These are phyloP conservation scores for Sporothrix luriei DNA, from an alignment of 2,329 filamentous ascomycete species.

Conservation along the genomic window DNA sequence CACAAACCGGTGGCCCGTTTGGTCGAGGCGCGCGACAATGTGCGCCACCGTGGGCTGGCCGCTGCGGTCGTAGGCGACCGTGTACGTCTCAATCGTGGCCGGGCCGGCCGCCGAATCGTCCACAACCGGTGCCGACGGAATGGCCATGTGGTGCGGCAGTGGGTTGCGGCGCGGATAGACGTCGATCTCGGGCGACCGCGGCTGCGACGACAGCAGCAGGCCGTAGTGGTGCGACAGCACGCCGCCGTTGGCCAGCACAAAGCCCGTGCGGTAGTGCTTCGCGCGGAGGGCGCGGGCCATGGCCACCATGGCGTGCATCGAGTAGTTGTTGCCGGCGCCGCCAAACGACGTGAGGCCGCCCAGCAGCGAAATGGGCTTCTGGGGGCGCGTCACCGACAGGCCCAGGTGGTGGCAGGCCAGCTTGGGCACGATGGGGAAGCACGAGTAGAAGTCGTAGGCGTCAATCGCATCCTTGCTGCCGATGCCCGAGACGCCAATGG, in stretches of 20 bases:
- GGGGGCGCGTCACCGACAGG: conserved; percentile 9
- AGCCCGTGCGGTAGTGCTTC: conserved; percentile 16
- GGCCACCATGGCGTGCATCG: conserved; percentile 32
- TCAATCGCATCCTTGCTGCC: conserved; percentile 20
- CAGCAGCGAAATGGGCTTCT: conserved; percentile 30
- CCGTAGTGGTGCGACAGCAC: conserved; percentile 31
- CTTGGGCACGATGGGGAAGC: conserved; percentile 33
- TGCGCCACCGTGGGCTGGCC: conserved; percentile 5
- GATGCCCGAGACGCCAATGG: conserved; percentile 27
- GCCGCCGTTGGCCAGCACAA: conserved; percentile 32
- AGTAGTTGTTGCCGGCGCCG: conserved; percentile 35
- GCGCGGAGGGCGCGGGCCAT: conserved; percentile 28
- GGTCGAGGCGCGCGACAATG: conserved; percentile 20
- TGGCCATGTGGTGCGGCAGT: conserved; percentile 17
- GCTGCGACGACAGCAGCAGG: conserved; percentile 12
- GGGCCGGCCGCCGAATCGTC: conserved; percentile 19
- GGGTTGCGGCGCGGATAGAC: conserved; percentile 30
- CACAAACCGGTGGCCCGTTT: conserved; percentile 20
- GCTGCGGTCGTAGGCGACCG: conserved; percentile 18
- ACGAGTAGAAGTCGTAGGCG: conserved; percentile 32
- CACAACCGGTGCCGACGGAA: neutral
- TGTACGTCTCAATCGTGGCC: conserved; percentile 30
- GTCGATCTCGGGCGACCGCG: neutral
- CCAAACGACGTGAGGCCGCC: conserved; percentile 33
- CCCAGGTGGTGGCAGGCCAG: conserved; percentile 31